phyloP scores from a whole-genome alignment of 2,329 filamentous ascomycete genomes.

The Akanthomyces muscarius region DNA sequence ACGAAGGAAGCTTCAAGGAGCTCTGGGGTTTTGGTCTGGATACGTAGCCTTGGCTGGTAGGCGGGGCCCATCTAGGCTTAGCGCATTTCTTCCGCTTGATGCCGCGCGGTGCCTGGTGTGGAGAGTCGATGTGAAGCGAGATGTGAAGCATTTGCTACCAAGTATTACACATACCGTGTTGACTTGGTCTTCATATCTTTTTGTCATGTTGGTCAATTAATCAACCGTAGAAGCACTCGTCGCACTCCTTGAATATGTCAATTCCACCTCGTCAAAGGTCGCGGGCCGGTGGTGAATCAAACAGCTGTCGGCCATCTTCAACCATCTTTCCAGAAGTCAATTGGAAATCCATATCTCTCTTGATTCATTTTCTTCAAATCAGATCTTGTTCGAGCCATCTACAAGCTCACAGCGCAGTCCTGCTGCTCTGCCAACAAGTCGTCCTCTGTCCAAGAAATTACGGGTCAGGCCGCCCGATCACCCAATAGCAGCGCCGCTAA shows the following conservation, averaged over 20 bases:
- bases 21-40: slow-evolving; percentile 16
- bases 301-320: no score
- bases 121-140: background rate
- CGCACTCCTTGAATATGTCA: no score
- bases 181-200: no score
- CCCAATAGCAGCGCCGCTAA: slow-evolving; percentile 5
- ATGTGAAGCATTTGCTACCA: background rate
- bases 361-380: background rate
- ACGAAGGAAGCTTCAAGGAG: slow-evolving; percentile 16
- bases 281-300: no score
- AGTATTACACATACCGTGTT: background rate
- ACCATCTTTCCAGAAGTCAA: background rate
- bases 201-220: no score
- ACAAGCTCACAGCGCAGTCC: background rate
- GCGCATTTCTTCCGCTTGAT: background rate
- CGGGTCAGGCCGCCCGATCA: background rate
- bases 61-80: slow-evolving; percentile 9
- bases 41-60: slow-evolving; percentile 17
- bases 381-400: background rate
- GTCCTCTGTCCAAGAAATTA: background rate
- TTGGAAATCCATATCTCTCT: background rate
- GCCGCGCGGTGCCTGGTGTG: slow-evolving; percentile 8
- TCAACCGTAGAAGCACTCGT: no score
- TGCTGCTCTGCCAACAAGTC: background rate
- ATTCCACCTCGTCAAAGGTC: no score